Conservation (phyloP, 2,329 filamentous ascomycete genomes). For the Aspergillus thermomutatus region DNA sequence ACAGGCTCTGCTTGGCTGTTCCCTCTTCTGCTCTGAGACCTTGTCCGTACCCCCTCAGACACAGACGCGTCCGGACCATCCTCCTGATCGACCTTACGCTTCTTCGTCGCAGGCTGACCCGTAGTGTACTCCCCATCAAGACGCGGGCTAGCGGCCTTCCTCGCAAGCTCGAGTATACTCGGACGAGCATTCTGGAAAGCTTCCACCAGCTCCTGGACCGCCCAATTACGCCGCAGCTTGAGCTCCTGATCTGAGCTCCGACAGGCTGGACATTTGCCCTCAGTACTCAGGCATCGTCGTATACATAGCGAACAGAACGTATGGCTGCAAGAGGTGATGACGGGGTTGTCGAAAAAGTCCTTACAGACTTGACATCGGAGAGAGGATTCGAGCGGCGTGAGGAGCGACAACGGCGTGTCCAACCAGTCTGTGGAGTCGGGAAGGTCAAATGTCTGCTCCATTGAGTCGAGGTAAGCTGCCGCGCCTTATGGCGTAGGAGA, state of each 20-base stretch:
- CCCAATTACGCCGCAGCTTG: constrained; percentile 79
- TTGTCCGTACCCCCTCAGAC: constrained; percentile 31
- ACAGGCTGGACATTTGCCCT: constrained; percentile 86
- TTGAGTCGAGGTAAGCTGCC: constrained; percentile 10
- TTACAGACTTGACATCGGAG: constrained; percentile 97
- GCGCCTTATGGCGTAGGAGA: background rate
- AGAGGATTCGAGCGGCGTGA: constrained; percentile 66
- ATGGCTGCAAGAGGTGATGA: constrained; percentile 91
- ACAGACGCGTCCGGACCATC: constrained; percentile 29
- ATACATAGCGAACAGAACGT: constrained; percentile 98
- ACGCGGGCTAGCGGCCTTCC: constrained; percentile 51
- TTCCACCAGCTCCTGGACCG: constrained; percentile 78
- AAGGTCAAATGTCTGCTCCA: constrained; percentile 38
- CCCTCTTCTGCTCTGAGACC: constrained; percentile 28
- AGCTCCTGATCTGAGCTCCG: constrained; percentile 75
- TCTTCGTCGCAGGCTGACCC: constrained; percentile 30
- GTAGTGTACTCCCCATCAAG: constrained; percentile 40
- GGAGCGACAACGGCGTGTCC: constrained; percentile 41
- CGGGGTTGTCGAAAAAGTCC: constrained; percentile 91
- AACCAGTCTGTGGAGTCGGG: constrained; percentile 50
- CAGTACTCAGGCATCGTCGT: constrained; percentile 73
- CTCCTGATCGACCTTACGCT: constrained; percentile 34
- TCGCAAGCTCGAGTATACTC: constrained; percentile 63
- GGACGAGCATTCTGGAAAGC: constrained; percentile 67
- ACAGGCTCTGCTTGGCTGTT: constrained; percentile 10